Evolutionary conservation across 192 early-diverging fungal species (phyloP).

Genomic region (Backusella luteola): DNA sequence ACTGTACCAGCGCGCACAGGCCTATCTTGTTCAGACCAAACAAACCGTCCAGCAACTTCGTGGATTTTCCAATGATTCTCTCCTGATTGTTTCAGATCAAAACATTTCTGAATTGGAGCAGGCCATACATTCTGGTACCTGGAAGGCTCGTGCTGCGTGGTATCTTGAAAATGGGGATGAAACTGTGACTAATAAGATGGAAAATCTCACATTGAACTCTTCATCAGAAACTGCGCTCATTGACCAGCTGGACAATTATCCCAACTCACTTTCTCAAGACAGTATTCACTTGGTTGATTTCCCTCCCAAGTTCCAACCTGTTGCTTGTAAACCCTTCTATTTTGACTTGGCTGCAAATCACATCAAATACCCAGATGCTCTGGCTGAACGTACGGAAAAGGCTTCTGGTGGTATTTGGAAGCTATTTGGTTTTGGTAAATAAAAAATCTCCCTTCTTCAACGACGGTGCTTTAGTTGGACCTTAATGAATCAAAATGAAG

Average conservation of each 20-base stretch:
- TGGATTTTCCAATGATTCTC: slow-evolving; percentile 33
- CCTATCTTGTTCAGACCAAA: slow-evolving; percentile 49
- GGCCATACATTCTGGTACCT: slow-evolving; percentile 47
- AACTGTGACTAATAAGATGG: slow-evolving; percentile 34
- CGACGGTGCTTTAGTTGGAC: not conserved
- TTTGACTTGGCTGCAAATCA: slow-evolving; percentile 76
- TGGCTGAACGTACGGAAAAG: slow-evolving; percentile 19
- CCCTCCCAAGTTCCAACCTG: slow-evolving; percentile 60
- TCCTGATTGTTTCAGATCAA: slow-evolving; percentile 39
- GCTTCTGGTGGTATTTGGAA: slow-evolving; percentile 12
- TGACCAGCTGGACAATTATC: slow-evolving; percentile 56
- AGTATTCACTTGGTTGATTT: slow-evolving; percentile 61
- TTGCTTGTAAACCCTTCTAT: slow-evolving; percentile 73
- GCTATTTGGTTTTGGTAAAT: slow-evolving; percentile 28
- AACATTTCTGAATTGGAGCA: slow-evolving; percentile 43
- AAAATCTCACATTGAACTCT: slow-evolving; percentile 39
- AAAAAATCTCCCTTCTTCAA: not conserved
- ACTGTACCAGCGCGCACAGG: slow-evolving; percentile 56
- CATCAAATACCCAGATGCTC: slow-evolving; percentile 53
- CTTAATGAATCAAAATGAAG: not conserved
- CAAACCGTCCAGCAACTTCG: slow-evolving; percentile 40
- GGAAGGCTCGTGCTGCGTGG: slow-evolving; percentile 56
- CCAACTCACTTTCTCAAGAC: slow-evolving; percentile 30
- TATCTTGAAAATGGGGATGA: slow-evolving; percentile 42
- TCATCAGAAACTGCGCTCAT: slow-evolving; percentile 45